Base-by-base conservation (phyloP, 148 eudicot genomes). In the Chenopodium quinoa region DNA sequence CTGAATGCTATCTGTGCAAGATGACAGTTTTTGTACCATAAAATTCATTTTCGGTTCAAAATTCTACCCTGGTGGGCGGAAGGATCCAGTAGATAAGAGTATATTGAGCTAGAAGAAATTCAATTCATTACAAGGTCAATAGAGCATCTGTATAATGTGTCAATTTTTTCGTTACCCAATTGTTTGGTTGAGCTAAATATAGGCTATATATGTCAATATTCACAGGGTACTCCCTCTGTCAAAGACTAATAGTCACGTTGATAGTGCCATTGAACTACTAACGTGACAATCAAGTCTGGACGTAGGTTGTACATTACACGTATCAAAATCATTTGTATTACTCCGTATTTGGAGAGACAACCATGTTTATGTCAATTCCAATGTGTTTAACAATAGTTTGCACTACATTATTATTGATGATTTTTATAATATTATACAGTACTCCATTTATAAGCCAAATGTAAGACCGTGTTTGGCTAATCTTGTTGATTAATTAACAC, bases 1-100 rank as follows among this genome's bases (percentile, higher is more conserved):
- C 81, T 97, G 56, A 93, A 97, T 68, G 92, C 91, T 10, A 48
- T 97, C 2, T 94, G 99, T 74, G 48, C 87, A 76, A 78, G 78
- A n/a, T 93, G 80, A 85, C 54, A 4, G 34, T 50, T 47, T 25
- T 29, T 16, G 63, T 74, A 23, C 77, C 40, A 47, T 13, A 71
- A 71, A 19, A 47, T 47, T 47, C 75, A 11, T 8, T 23, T 74
- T 50, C 77, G 52, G 40, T 63, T 31, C 17, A 74, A 0, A 74
- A 2, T 5, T 29, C 63, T 29, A 23, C 4, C 77, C 12, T 23
- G 56, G 31, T 1, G 22, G 63, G 40, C 54, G 20, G 68, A 58
- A 56, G 60, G 27, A 22, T 32, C 62, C 37, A 52, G 48, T 76
- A 76, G 68, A 60, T 29, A 66, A 20, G 46, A 67, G 44, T 29